Percentiles rank a stretch among this genome's conserved stretches.
Evolutionary conservation across 164 flowering plant species (phyloP).

Genomic region (Saururus chinensis): DNA sequence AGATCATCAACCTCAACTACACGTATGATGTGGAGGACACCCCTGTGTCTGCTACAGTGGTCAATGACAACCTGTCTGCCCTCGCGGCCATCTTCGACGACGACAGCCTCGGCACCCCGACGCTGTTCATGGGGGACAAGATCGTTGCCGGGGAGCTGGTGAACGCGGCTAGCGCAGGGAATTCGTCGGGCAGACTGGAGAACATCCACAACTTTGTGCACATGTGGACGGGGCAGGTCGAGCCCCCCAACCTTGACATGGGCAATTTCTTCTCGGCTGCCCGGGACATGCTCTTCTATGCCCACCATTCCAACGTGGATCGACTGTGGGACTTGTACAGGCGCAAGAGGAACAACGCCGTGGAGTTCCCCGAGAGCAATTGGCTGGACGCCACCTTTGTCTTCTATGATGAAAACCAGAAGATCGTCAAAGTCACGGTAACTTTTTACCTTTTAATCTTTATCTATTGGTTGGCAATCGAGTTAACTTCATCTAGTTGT

Average conservation of each 20-base stretch:
- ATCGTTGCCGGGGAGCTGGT: slow-evolving; percentile 1
- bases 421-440: slow-evolving; percentile 3
- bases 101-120: not conserved
- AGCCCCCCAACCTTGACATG: slow-evolving; percentile 5
- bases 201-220: slow-evolving; percentile 4
- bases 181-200: slow-evolving; percentile 3
- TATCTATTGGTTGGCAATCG: too few relatives aligned
- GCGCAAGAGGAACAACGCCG: not conserved
- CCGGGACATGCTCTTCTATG: slow-evolving; percentile 7
- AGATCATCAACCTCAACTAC: not conserved
- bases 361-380: slow-evolving; percentile 1
- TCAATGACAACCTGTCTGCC: not conserved
- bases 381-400: slow-evolving; percentile 7
- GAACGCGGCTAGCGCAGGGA: not conserved
- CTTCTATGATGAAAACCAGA: slow-evolving; percentile 10
- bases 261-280: slow-evolving; percentile 9
- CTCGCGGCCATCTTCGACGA: not conserved
- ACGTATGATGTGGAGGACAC: not conserved
- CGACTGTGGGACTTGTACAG: slow-evolving; percentile 3
- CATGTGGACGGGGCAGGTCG: slow-evolving; percentile 2
- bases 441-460: not conserved
- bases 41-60: not conserved
- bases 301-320: slow-evolving; percentile 10
- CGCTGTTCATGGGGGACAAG: slow-evolving; percentile 7
- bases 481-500: too few relatives aligned